phyloP scores from a whole-genome alignment of 495 filamentous ascomycete species.

The Tuber borchii region DNA sequence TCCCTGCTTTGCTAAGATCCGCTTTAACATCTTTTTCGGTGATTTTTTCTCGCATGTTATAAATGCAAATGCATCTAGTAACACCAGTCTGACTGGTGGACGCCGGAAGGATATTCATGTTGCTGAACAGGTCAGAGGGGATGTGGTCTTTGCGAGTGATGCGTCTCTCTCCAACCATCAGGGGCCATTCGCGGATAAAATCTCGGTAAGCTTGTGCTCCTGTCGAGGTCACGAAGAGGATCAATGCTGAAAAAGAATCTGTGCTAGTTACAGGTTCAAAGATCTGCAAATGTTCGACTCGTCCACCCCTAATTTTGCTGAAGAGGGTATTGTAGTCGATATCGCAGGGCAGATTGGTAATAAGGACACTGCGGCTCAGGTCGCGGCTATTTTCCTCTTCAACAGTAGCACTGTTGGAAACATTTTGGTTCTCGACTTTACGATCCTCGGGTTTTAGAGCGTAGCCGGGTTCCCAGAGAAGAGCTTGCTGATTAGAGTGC shows the following conservation, averaged over 20 bases:
- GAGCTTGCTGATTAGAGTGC: background rate
- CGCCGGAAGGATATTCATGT: background rate
- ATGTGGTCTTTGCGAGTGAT: background rate
- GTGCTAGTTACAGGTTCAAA: background rate
- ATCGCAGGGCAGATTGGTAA: conserved; percentile 26
- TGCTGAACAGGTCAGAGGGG: background rate
- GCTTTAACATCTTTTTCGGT: background rate
- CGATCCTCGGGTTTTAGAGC: background rate
- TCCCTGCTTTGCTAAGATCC: background rate
- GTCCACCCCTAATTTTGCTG: conserved; percentile 21
- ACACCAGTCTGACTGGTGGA: background rate
- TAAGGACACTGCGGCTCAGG: conserved; percentile 15
- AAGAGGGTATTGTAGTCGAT: conserved; percentile 12
- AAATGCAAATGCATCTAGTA: background rate
- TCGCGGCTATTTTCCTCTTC: conserved; percentile 7
- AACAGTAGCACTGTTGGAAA: background rate
- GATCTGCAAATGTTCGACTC: conserved; percentile 20
- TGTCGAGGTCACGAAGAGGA: background rate
- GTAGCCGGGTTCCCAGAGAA: background rate
- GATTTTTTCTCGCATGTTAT: background rate
- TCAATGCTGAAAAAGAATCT: background rate
- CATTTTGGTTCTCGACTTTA: background rate
- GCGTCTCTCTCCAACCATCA: background rate
- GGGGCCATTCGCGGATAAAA: background rate
- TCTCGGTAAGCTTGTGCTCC: background rate